A percentile compares a stretch with the other conserved stretches of the same genome.
Evolutionary conservation across 495 filamentous ascomycete genomes (phyloP).

Genomic region (Tuber microsphaerosporum): DNA sequence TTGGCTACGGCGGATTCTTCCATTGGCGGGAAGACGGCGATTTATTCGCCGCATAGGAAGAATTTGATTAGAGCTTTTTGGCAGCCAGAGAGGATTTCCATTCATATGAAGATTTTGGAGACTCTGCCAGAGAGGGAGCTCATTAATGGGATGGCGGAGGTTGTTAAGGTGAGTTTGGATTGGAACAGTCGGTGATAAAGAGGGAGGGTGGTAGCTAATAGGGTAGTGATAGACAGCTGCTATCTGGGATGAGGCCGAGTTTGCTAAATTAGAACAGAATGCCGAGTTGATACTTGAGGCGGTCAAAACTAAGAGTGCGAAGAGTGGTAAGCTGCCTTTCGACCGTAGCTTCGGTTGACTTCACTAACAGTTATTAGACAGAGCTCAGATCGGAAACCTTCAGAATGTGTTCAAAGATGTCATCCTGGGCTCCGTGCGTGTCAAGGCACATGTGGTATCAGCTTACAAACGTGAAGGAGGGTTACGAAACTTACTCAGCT

Average conservation of each 20-base stretch:
- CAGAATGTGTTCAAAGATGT: slow-evolving; percentile 73
- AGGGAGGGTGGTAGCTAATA: slow-evolving; percentile 9
- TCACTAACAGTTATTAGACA: slow-evolving; percentile 39
- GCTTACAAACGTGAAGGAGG: slow-evolving; percentile 92
- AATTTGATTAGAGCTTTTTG: slow-evolving; percentile 95
- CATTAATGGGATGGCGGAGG: slow-evolving; percentile 98
- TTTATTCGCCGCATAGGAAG: slow-evolving; percentile 94
- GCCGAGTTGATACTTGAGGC: slow-evolving; percentile 67
- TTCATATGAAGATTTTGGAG: slow-evolving; percentile 87
- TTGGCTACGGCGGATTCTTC: slow-evolving; percentile 97
- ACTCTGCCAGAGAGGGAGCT: slow-evolving; percentile 87
- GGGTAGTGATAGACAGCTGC: slow-evolving; percentile 9
- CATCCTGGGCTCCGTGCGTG: slow-evolving; percentile 76
- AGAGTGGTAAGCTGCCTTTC: slow-evolving; percentile 24
- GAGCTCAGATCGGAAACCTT: slow-evolving; percentile 59
- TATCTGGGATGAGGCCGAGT: no score
- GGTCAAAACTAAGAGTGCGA: slow-evolving; percentile 53
- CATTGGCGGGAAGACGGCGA: slow-evolving; percentile 96
- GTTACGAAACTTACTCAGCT: slow-evolving; percentile 88
- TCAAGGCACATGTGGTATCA: slow-evolving; percentile 90
- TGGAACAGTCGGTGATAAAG: not conserved
- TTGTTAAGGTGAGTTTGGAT: slow-evolving; percentile 59
- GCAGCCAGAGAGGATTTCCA: slow-evolving; percentile 88
- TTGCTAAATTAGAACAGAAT: slow-evolving; percentile 71
- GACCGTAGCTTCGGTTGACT: not conserved